Percentiles rank a stretch among this genome's conserved stretches.
These are phyloP conservation scores for Lasiosphaeria miniovina DNA, from an alignment of 495 filamentous ascomycete species.

Conservation along the genomic window DNA sequence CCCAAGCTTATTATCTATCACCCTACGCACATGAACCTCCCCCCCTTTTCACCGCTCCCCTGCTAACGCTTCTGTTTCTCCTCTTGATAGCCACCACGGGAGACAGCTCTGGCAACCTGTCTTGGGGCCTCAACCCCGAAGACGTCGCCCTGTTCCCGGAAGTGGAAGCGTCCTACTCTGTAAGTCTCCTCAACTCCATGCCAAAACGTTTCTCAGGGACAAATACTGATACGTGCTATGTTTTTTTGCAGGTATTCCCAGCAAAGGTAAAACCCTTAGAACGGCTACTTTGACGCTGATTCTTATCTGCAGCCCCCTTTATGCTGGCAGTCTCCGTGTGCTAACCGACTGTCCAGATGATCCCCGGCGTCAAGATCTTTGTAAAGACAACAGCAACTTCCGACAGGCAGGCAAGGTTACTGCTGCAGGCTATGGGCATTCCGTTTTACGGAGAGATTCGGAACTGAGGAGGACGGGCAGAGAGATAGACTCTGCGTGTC, in stretches of 20 bases:
- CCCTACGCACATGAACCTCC: slow-evolving; percentile 6
- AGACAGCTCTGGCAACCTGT: slow-evolving; percentile 84
- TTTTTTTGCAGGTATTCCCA: slow-evolving; percentile 24
- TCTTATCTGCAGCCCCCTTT: not conserved
- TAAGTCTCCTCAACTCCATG: slow-evolving; percentile 47
- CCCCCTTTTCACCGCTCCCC: not conserved
- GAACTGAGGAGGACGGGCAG: slow-evolving; percentile 23
- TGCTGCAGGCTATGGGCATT: slow-evolving; percentile 76
- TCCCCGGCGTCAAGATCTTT: slow-evolving; percentile 83
- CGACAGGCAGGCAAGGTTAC: slow-evolving; percentile 83
- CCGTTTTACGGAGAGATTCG: slow-evolving; percentile 74
- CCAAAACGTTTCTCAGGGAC: not conserved
- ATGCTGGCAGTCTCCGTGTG: slow-evolving; percentile 1
- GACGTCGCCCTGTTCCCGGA: slow-evolving; percentile 83
- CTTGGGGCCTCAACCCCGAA: slow-evolving; percentile 70
- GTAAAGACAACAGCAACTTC: slow-evolving; percentile 85
- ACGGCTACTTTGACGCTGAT: not conserved
- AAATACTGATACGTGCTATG: slow-evolving; percentile 3
- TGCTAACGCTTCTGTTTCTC: not conserved
- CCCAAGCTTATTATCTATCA: slow-evolving; percentile 32
- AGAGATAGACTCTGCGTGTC: not conserved
- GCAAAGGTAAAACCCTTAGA: slow-evolving; percentile 9
- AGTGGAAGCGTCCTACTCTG: slow-evolving; percentile 87
- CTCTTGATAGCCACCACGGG: slow-evolving; percentile 51
- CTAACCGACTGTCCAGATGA: slow-evolving; percentile 63